Base-by-base conservation (phyloP, 2,329 filamentous ascomycete genomes). In the Fusarium pseudoanthophilum region DNA sequence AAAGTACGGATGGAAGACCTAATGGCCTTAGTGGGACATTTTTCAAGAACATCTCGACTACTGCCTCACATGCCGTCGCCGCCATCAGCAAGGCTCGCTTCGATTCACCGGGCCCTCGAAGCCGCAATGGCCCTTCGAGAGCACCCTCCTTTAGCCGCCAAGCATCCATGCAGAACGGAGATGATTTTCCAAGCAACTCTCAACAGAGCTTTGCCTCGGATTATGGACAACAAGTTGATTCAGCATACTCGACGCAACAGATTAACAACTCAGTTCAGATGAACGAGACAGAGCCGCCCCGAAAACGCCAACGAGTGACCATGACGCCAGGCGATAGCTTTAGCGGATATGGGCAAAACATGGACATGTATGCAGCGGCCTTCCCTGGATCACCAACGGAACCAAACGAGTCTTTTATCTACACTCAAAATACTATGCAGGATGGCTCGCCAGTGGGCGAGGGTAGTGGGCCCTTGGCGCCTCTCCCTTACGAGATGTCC, bases 11-110 rank as follows among this genome's bases (percentile, higher is more conserved):
- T 65, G 90, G 87, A 55, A 89, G 94, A 56, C 84, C 87, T 18
- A 90, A 90, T 77, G 90, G 89, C 78, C 76, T 91, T 78, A 91
- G 93, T 52, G 95, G 95, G 24, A 98, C 96, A 3, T 98, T 98
- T 80, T 98, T 99, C 85, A 95, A 95, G 80, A 98, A 97, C 79
- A 98, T 99, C 73, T 98, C 95, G 8, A 93, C 91, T 72, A 97
- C 95, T 4, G 95, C 96, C 2, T 96, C 94, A 9, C 95, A 95
- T 77, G 96, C 96, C 34, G 93, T 99, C 64, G 95, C 95, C 70
- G 95, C 96, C 66, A 97, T 99, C 82, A 98, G 94, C 88, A 98
- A 98, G 84, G 95, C 96, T 21, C 90, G 95, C 18, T 92, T 98
- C 77, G 95, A 98, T 80, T 97, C 95, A 5, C 95, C 95, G 4